Conservation (phyloP, 2,329 filamentous ascomycete species). For the Leptosphaerulina australis region DNA sequence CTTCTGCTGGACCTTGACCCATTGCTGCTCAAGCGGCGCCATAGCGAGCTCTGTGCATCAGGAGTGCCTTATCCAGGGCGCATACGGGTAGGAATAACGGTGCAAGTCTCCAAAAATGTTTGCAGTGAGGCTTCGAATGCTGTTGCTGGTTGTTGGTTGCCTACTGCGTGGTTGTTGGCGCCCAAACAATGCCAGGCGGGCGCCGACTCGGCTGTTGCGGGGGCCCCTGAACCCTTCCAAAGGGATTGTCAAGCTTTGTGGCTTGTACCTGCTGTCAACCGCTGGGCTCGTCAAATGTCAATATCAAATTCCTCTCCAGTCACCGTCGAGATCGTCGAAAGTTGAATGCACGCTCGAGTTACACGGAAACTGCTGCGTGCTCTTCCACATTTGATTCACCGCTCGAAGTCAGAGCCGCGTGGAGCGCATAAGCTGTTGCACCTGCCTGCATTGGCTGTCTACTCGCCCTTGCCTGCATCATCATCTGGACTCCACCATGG, state of each 20-base stretch:
- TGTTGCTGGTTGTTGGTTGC: slow-evolving; percentile 26
- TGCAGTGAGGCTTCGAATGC: slow-evolving; percentile 1
- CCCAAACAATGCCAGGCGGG: slow-evolving; percentile 41
- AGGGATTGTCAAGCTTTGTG: slow-evolving; percentile 17
- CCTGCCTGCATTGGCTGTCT: slow-evolving; percentile 10
- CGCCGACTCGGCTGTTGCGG: slow-evolving; percentile 39
- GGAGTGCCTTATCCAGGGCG: slow-evolving; percentile 19
- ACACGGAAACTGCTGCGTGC: slow-evolving; percentile 1
- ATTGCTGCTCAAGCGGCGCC: slow-evolving; percentile 65
- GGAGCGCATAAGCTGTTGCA: slow-evolving; percentile 17
- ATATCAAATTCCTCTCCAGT: slow-evolving; percentile 10
- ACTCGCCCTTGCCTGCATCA: slow-evolving; percentile 27
- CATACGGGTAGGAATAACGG: slow-evolving; percentile 34
- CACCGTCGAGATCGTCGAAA: slow-evolving; percentile 4
- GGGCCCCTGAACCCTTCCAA: slow-evolving; percentile 23
- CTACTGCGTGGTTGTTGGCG: slow-evolving; percentile 34
- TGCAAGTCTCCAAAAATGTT: slow-evolving; percentile 17
- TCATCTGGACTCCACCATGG: slow-evolving; percentile 21
- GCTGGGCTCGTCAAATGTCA: slow-evolving; percentile 14
- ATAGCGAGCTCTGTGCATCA: slow-evolving; percentile 44
- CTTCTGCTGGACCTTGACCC: slow-evolving; percentile 88
- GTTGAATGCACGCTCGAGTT: slow-evolving; percentile 1
- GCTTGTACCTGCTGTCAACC: slow-evolving; percentile 17
- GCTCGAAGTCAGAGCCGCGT: slow-evolving; percentile 6
- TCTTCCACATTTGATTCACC: slow-evolving; percentile 12